These are phyloP conservation scores for Solioccasus polychromus DNA, from an alignment of 768 basidiomycete genomes.

Conservation along the genomic window DNA sequence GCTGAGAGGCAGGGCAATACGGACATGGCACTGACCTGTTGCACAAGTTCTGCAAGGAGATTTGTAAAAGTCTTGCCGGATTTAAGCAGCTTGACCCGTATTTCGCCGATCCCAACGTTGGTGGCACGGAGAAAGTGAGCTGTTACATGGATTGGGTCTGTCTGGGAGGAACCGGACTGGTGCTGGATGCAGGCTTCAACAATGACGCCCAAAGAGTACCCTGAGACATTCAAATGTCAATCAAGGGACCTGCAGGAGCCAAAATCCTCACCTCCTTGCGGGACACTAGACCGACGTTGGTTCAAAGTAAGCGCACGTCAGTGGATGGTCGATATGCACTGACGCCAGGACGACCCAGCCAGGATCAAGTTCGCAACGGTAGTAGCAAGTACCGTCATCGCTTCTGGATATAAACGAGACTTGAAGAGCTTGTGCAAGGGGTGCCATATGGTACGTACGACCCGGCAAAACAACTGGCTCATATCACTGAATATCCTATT, in stretches of 20 bases:
- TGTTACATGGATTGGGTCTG: slow-evolving; percentile 58
- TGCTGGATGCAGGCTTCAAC: slow-evolving; percentile 52
- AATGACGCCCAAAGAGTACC: slow-evolving; percentile 55
- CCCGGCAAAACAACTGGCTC: too few relatives aligned
- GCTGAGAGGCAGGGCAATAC: not conserved
- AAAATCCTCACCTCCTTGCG: slow-evolving; percentile 47
- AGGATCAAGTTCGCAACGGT: slow-evolving; percentile 38
- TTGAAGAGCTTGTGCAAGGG: slow-evolving; percentile 22
- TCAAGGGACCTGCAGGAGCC: not conserved
- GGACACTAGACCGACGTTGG: slow-evolving; percentile 37
- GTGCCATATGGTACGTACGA: too few relatives aligned
- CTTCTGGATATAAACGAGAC: slow-evolving; percentile 13
- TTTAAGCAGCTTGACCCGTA: slow-evolving; percentile 48
- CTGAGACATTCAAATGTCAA: slow-evolving; percentile 28
- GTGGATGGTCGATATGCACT: slow-evolving; percentile 7
- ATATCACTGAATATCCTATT: too few relatives aligned
- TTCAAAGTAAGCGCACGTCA: not conserved
- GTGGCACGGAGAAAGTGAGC: slow-evolving; percentile 56
- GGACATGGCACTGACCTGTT: slow-evolving; percentile 40
- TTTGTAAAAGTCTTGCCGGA: slow-evolving; percentile 54
- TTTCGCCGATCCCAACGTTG: slow-evolving; percentile 39
- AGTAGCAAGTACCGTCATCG: slow-evolving; percentile 21
- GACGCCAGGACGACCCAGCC: slow-evolving; percentile 47
- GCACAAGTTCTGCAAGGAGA: slow-evolving; percentile 56
- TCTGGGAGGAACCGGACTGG: slow-evolving; percentile 46